Percentiles rank a stretch among this genome's conserved stretches.
Conservation (phyloP, 345 rosid genomes). For the Geranium brycei region DNA sequence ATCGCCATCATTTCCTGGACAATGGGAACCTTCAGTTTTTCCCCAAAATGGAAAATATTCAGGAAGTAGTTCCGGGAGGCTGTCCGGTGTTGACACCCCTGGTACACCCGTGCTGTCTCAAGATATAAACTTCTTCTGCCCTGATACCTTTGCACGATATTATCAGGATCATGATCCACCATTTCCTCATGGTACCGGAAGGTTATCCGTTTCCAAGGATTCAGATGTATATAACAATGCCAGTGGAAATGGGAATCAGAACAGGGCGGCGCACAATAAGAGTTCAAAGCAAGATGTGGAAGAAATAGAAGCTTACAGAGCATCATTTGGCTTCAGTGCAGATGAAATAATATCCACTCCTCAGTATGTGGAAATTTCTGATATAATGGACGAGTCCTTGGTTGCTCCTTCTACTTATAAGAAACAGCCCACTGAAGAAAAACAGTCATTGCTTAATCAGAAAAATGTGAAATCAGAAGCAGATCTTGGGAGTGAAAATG, state of each 20-base stretch:
- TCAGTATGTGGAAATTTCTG: constrained; percentile 76
- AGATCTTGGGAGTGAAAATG: constrained; percentile 19
- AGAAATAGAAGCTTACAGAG: constrained; percentile 85
- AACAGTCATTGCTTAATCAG: constrained; percentile 12
- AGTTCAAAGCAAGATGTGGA: constrained; percentile 81
- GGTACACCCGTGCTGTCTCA: constrained; percentile 43
- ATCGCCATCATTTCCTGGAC: constrained; percentile 68
- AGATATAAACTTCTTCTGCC: constrained; percentile 84
- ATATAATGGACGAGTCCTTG: constrained; percentile 63
- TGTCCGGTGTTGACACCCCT: constrained; percentile 32
- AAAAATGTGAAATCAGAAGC: constrained; percentile 32
- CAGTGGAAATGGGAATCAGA: constrained; percentile 50
- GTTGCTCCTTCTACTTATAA: constrained; percentile 45
- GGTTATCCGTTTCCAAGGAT: constrained; percentile 85
- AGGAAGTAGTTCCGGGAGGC: constrained; percentile 53
- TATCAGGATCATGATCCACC: constrained; percentile 74
- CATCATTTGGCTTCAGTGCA: constrained; percentile 92
- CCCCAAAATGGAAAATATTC: constrained; percentile 58
- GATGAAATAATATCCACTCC: constrained; percentile 70
- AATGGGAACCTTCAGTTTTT: constrained; percentile 62
- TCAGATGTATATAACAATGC: constrained; percentile 46
- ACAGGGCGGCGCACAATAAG: constrained; percentile 39
- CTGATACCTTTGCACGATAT: constrained; percentile 81
- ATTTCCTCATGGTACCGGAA: constrained; percentile 73
- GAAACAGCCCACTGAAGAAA: constrained; percentile 21